A percentile compares a stretch with the other conserved stretches of the same genome.
These are phyloP conservation scores for Cladophialophora carrionii DNA, from an alignment of 2,329 filamentous ascomycete species.

Conservation along the genomic window DNA sequence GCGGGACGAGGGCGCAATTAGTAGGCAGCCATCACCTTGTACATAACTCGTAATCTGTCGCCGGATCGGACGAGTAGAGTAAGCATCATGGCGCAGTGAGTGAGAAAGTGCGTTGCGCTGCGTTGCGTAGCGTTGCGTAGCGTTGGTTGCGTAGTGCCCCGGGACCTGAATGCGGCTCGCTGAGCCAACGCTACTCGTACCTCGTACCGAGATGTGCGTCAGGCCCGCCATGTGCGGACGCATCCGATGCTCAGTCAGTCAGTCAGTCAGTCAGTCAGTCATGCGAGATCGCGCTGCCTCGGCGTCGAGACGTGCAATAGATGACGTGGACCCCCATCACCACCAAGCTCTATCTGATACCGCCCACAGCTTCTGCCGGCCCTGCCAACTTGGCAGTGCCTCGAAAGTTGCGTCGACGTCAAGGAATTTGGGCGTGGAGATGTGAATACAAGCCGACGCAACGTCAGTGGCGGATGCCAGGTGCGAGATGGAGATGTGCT, in stretches of 20 bases:
- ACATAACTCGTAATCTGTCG: not conserved
- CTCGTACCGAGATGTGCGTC: too few relatives aligned
- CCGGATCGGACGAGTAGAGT: not conserved
- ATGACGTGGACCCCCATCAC: not conserved
- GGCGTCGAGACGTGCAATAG: not conserved
- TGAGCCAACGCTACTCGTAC: not conserved
- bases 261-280: not conserved
- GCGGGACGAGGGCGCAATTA: not conserved
- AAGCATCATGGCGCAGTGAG: constrained; percentile 14
- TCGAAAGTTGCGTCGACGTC: not conserved
- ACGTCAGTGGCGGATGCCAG: constrained; percentile 2
- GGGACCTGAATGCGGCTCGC: not conserved
- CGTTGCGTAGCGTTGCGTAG: too few relatives aligned
- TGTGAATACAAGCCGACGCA: not conserved
- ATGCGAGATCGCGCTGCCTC: not conserved
- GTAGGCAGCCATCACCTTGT: not conserved
- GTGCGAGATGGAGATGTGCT: not conserved
- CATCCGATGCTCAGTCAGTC: not conserved
- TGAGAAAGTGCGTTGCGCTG: not conserved
- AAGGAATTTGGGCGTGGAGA: not conserved
- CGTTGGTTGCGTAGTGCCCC: too few relatives aligned
- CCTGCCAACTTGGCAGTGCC: constrained; percentile 1
- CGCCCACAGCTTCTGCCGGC: not conserved
- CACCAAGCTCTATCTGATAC: not conserved
- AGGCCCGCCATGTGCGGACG: not conserved